Conservation (phyloP, 2,329 filamentous ascomycete species). For the Arthrobotrys sphaeroides region DNA sequence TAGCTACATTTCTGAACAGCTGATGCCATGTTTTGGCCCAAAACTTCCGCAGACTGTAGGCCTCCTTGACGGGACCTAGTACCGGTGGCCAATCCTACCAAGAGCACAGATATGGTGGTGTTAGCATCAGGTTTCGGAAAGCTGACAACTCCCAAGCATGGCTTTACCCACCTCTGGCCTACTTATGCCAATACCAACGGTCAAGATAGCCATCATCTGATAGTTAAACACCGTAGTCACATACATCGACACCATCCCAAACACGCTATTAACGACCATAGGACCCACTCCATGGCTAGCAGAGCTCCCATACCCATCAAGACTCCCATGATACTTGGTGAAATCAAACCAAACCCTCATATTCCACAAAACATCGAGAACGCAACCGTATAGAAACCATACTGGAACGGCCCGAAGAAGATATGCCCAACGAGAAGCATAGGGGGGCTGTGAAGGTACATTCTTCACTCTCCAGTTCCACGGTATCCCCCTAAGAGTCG, state of each 20-base stretch:
- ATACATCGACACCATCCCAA: slow-evolving; percentile 14
- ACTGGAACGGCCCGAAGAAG: background rate
- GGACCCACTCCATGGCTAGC: background rate
- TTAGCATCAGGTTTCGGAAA: background rate
- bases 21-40: slow-evolving; percentile 11
- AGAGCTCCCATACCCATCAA: slow-evolving; percentile 20
- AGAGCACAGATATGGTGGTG: too few species aligned
- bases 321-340: slow-evolving; percentile 6
- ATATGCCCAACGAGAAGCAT: slow-evolving; percentile 3
- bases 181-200: background rate
- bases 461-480: slow-evolving; percentile 27
- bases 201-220: slow-evolving; percentile 2
- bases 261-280: slow-evolving; percentile 1
- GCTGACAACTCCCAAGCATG: background rate
- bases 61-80: background rate
- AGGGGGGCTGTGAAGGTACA: background rate
- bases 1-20: slow-evolving; percentile 3
- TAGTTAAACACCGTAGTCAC: slow-evolving; percentile 19
- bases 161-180: background rate
- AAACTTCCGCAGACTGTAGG: background rate
- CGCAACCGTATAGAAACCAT: background rate
- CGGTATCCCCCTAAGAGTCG: slow-evolving; percentile 8
- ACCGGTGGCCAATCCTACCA: slow-evolving; percentile 11
- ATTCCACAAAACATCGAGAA: background rate
- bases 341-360: slow-evolving; percentile 6